Evolutionary conservation across 139 green algal species (phyloP).

Genomic region (Gonium pectorale): DNA sequence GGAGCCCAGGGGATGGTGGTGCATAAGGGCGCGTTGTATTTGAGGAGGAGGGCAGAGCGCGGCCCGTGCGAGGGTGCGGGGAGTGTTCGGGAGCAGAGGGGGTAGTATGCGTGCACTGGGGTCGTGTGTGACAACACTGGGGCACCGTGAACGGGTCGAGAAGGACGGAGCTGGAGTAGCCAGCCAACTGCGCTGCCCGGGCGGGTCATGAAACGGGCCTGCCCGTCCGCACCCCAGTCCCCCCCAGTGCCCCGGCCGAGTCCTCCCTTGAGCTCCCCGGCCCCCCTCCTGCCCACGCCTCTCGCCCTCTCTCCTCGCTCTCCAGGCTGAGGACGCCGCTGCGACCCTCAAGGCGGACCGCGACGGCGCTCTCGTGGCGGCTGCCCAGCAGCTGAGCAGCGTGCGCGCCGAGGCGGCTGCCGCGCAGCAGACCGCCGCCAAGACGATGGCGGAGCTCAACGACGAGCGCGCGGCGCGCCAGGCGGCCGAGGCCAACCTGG

Average conservation of each 20-base stretch:
- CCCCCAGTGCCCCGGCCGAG: not conserved
- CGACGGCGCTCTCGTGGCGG: conserved; percentile 8
- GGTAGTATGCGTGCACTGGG: too few relatives aligned
- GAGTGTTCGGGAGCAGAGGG: too few relatives aligned
- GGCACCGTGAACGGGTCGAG: too few relatives aligned
- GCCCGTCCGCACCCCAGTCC: too few relatives aligned
- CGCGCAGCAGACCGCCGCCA: conserved; percentile 45
- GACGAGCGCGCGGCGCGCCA: conserved; percentile 29
- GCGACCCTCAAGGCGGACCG: not conserved
- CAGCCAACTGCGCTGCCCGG: too few relatives aligned
- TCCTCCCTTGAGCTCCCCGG: not conserved
- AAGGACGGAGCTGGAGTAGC: too few relatives aligned
- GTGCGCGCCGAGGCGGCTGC: conserved; percentile 36
- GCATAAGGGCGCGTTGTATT: too few relatives aligned
- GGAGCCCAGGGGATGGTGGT: too few relatives aligned
- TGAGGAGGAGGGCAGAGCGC: too few relatives aligned
- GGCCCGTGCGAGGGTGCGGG: too few relatives aligned
- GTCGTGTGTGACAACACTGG: too few relatives aligned
- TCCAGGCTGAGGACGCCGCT: conserved; percentile 26
- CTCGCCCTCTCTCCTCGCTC: not conserved
- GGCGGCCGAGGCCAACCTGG: conserved; percentile 43
- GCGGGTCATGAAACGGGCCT: too few relatives aligned
- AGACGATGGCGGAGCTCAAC: conserved; percentile 38
- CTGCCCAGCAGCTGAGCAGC: conserved; percentile 18
- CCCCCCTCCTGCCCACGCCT: not conserved